Conservation (phyloP, 805 yeast genomes). For the Komagataella pastoris region DNA sequence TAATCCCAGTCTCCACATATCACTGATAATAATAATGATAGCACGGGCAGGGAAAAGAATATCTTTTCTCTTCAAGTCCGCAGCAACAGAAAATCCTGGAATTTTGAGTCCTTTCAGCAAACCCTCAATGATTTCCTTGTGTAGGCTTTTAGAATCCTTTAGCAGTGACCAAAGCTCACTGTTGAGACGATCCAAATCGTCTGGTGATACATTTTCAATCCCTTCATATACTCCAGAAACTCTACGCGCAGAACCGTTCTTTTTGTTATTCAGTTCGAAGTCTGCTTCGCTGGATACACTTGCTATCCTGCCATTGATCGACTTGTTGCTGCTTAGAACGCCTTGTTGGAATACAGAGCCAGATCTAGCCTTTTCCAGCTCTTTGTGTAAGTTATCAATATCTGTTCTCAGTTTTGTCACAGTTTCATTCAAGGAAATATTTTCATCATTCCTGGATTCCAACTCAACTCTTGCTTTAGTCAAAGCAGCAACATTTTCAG, state of each 20-base stretch:
- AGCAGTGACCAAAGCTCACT: constrained; percentile 61
- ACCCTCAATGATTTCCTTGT: constrained; percentile 78
- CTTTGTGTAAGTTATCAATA: constrained; percentile 18
- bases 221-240: not conserved
- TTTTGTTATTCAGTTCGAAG: not conserved
- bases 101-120: constrained; percentile 72
- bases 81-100: constrained; percentile 77
- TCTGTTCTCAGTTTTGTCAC: constrained; percentile 39
- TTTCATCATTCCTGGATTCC: constrained; percentile 46
- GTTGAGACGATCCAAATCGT: constrained; percentile 54
- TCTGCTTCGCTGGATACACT: constrained; percentile 15
- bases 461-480: constrained; percentile 45
- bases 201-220: constrained; percentile 6
- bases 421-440: constrained; percentile 50
- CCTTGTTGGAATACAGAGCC: constrained; percentile 10
- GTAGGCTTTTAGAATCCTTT: constrained; percentile 59
- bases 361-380: constrained; percentile 5
- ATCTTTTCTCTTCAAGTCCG: constrained; percentile 75
- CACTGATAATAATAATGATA: constrained; percentile 80
- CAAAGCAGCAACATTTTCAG: constrained; percentile 46
- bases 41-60: constrained; percentile 94
- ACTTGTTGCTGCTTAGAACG: not conserved
- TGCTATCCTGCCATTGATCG: not conserved
- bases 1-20: constrained; percentile 96
- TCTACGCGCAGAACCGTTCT: not conserved